These are phyloP conservation scores for Suhomyces coccinellae DNA, from an alignment of 1,139 yeast genomes.

Conservation along the genomic window DNA sequence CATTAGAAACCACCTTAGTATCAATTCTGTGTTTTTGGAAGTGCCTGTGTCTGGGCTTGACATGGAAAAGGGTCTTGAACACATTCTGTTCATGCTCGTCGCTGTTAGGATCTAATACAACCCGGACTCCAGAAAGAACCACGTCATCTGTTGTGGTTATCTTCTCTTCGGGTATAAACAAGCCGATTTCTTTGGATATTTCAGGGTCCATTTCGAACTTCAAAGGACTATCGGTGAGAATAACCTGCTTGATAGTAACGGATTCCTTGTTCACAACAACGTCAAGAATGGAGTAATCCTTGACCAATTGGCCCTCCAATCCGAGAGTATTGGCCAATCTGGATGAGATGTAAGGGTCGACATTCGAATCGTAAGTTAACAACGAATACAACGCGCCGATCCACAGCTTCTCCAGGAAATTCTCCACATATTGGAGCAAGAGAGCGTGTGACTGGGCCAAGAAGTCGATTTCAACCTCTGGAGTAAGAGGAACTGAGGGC, in stretches of 20 bases:
- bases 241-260: conserved; percentile 6
- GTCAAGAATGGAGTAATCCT: conserved; percentile 4
- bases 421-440: conserved; percentile 11
- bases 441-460: conserved; percentile 22
- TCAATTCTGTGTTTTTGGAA: conserved; percentile 9
- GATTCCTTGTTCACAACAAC: background rate
- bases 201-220: background rate
- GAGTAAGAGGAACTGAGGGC: conserved; percentile 20
- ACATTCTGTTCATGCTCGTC: conserved; percentile 15
- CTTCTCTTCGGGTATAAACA: conserved; percentile 32
- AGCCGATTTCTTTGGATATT: conserved; percentile 32
- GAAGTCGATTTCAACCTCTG: conserved; percentile 20
- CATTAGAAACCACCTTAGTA: conserved; percentile 26
- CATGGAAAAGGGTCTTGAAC: conserved; percentile 43
- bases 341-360: background rate
- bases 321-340: background rate
- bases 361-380: background rate
- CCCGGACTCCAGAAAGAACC: conserved; percentile 38
- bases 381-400: conserved; percentile 1
- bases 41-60: conserved; percentile 43
- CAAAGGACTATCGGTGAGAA: background rate
- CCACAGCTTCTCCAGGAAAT: background rate
- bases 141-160: conserved; percentile 34
- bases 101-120: conserved; percentile 23
- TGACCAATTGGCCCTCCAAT: background rate